Base-by-base conservation (phyloP, 345 rosid species). In the Camelina sativa region DNA sequence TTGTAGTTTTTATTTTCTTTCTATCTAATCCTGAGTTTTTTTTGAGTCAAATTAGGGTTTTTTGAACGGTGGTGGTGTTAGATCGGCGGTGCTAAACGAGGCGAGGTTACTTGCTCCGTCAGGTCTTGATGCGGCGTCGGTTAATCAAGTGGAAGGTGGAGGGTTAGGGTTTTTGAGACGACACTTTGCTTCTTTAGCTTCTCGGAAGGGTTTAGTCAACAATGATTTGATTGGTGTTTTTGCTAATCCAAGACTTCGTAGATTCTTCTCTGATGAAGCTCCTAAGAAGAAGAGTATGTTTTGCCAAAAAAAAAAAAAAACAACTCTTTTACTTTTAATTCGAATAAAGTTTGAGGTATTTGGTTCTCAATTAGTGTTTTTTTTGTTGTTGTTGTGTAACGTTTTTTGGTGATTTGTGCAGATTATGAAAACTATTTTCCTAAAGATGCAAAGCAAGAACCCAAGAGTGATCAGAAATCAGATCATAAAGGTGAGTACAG, bases 391-490 rank as follows among this genome's bases (percentile, higher is more conserved):
- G 17, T 38, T 62, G 25, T 53, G 4, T 51, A 17, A 57, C 7
- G 4, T 35, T 60, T 60, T 23, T 23, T 56, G 6, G 59, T 34
- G 6, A 11, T 48, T 65, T 76, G 62, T 77, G 78, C 84, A 92
- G 99, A 95, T 82, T 90, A 86, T 81, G 98, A 90, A 82, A 92
- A 87, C 51, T 95, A 85, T 73, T 86, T 79, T 60, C 98, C 96
- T 0, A 90, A 95, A 84, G 98, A 81, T 44, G 85, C 85, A 82
- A 92, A 95, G 85, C 92, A 89, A 83, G 74, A 67, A 38, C 94
- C 98, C 0, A 89, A 92, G 83, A 76, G 85, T 59, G 93, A 82
- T 41, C 92, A 89, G 74, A 89, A 95, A 76, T 88, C 98, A 1
- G 92, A 89, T 5, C 85, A 92, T 47, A 92, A 89, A 89, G 96